Evolutionary conservation across 2,329 filamentous ascomycete species (phyloP).

Genomic region (Fusarium austroafricanum): DNA sequence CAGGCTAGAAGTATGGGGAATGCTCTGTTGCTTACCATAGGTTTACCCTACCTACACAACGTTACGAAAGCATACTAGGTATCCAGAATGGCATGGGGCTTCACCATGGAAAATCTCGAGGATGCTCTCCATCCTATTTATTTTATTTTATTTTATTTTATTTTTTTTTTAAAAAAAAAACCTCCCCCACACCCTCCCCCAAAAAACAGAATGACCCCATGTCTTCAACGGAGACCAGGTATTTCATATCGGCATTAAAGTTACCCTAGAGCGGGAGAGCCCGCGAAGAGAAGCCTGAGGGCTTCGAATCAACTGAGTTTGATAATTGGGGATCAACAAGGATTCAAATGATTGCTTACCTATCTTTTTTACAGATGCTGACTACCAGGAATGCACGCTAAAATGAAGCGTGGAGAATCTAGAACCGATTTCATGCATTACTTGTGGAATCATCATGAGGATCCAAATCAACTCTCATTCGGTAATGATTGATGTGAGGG

Average conservation of each 20-base stretch:
- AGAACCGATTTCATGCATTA: slow-evolving; percentile 14
- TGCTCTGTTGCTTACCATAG: background rate
- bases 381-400: slow-evolving; percentile 1
- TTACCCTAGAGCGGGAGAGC: slow-evolving; percentile 12
- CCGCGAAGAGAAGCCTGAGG: slow-evolving; percentile 1
- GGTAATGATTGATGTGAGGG: background rate
- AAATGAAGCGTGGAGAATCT: background rate
- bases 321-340: slow-evolving; percentile 15
- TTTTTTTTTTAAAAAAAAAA: no score
- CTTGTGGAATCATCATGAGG: slow-evolving; percentile 20
- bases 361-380: no score
- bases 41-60: background rate
- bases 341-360: background rate
- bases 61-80: background rate
- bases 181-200: no score
- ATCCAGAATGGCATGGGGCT: background rate
- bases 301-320: slow-evolving; percentile 3
- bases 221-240: background rate
- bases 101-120: no score
- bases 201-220: no score
- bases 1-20: background rate
- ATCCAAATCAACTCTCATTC: slow-evolving; percentile 30
- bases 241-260: background rate
- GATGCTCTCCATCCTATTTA: no score
- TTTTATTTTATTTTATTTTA: no score